Percentiles rank a stretch among this genome's conserved stretches.
These are phyloP conservation scores for Lonicera japonica DNA, from an alignment of 129 eudicot genomes.

Conservation along the genomic window DNA sequence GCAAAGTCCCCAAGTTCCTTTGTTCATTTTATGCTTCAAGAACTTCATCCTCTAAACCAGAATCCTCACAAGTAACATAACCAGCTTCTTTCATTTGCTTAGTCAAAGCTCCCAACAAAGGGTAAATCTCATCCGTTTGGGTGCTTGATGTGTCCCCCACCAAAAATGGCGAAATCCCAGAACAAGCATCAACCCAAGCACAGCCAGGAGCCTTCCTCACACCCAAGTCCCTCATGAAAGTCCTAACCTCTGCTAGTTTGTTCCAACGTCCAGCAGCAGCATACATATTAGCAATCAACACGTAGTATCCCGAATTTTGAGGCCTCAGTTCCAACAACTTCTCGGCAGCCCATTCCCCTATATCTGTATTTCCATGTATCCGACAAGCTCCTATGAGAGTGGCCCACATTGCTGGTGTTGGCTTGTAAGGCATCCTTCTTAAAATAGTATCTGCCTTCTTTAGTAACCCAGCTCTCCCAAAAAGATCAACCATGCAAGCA, in stretches of 20 bases:
- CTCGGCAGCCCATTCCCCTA: slow-evolving; percentile 52
- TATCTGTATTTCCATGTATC: slow-evolving; percentile 34
- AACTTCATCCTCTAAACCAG: slow-evolving; percentile 22
- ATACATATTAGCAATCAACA: slow-evolving; percentile 60
- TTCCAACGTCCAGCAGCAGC: slow-evolving; percentile 59
- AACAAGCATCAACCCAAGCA: slow-evolving; percentile 59
- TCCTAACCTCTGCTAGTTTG: slow-evolving; percentile 40
- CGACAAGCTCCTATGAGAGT: slow-evolving; percentile 59
- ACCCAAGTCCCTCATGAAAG: slow-evolving; percentile 62
- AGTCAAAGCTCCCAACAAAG: slow-evolving; percentile 40
- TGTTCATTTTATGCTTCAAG: slow-evolving; percentile 2
- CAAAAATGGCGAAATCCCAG: slow-evolving; percentile 32
- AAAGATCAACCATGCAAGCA: slow-evolving; percentile 76
- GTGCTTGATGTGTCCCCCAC: slow-evolving; percentile 39
- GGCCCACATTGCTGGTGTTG: slow-evolving; percentile 71
- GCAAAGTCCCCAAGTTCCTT: no score
- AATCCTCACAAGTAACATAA: slow-evolving; percentile 22
- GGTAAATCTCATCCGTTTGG: slow-evolving; percentile 36
- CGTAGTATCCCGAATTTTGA: slow-evolving; percentile 51
- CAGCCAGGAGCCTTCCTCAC: slow-evolving; percentile 59
- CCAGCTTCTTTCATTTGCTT: slow-evolving; percentile 52
- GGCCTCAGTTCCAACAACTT: slow-evolving; percentile 54
- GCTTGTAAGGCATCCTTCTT: slow-evolving; percentile 41
- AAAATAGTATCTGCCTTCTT: slow-evolving; percentile 41
- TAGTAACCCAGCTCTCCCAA: slow-evolving; percentile 51